A percentile compares a stretch with the other conserved stretches of the same genome.
phyloP scores from a whole-genome alignment of 192 early-diverging fungal genomes.

The Irineochytrium annulatum region DNA sequence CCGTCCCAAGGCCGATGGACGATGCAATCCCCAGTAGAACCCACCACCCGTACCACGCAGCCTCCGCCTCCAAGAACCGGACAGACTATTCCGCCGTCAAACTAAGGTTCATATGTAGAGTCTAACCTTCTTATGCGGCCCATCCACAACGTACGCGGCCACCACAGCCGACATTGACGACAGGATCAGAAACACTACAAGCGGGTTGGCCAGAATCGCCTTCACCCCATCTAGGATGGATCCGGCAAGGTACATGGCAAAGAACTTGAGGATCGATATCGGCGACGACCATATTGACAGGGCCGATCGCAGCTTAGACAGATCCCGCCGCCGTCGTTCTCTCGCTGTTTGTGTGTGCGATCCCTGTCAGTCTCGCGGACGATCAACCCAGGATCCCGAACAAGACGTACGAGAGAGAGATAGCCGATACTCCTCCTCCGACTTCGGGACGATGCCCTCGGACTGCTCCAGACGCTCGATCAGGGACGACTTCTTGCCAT shows the following conservation, averaged over 20 bases:
- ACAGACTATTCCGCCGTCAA: conserved; percentile 11
- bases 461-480: conserved; percentile 16
- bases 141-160: conserved; percentile 48
- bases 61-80: conserved; percentile 46
- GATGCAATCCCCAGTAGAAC: conserved; percentile 78
- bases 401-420: not conserved
- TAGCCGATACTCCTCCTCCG: not conserved
- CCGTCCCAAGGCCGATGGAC: conserved; percentile 89
- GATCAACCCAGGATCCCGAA: conserved; percentile 9
- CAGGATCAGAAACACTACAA: conserved; percentile 9
- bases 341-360: too few relatives aligned
- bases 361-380: not conserved
- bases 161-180: conserved; percentile 6
- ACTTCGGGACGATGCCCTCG: conserved; percentile 1
- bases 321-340: conserved; percentile 16
- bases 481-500: conserved; percentile 12
- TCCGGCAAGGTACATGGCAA: conserved; percentile 20
- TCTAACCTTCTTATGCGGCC: conserved; percentile 55
- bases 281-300: conserved; percentile 33
- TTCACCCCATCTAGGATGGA: conserved; percentile 2
- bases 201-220: conserved; percentile 5
- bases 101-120: conserved; percentile 4
- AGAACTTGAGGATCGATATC: conserved; percentile 28
- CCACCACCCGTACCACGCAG: conserved; percentile 90
- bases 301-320: conserved; percentile 6